Percentiles rank a stretch among this genome's conserved stretches.
These are phyloP conservation scores for Sisymbrium altissimum DNA, from an alignment of 345 rosid species.

Conservation along the genomic window DNA sequence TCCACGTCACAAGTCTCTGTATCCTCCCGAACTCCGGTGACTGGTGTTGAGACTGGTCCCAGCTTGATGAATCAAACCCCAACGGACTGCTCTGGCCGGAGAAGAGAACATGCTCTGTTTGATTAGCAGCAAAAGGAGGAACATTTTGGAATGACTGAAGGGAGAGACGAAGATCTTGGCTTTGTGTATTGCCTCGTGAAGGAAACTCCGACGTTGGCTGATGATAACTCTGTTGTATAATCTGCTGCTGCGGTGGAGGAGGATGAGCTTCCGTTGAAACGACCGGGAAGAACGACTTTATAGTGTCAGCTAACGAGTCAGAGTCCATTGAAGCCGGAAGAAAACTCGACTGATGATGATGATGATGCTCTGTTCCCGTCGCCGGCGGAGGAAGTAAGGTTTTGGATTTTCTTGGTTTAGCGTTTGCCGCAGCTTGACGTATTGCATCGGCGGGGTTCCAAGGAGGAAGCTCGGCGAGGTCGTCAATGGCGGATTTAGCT, in stretches of 20 bases:
- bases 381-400: neutral
- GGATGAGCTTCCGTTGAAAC: slow-evolving; percentile 37
- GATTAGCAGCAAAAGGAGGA: slow-evolving; percentile 47
- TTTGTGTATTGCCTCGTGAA: slow-evolving; percentile 60
- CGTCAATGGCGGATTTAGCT: slow-evolving; percentile 78
- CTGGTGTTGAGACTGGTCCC: slow-evolving; percentile 45
- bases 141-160: slow-evolving; percentile 69
- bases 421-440: slow-evolving; percentile 11
- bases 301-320: slow-evolving; percentile 77
- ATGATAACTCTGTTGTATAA: slow-evolving; percentile 38
- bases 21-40: slow-evolving; percentile 49
- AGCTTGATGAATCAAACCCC: slow-evolving; percentile 51
- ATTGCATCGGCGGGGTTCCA: slow-evolving; percentile 51
- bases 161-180: slow-evolving; percentile 84
- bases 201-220: slow-evolving; percentile 52
- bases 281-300: slow-evolving; percentile 75
- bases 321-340: slow-evolving; percentile 64
- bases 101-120: slow-evolving; percentile 50
- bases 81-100: slow-evolving; percentile 42
- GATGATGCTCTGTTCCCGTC: slow-evolving; percentile 20
- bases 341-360: slow-evolving; percentile 38
- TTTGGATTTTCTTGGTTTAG: slow-evolving; percentile 22
- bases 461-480: slow-evolving; percentile 80
- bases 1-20: slow-evolving; percentile 66
- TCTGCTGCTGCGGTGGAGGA: slow-evolving; percentile 24